These are phyloP conservation scores for Rugosomyces carneus DNA, from an alignment of 1,284 basidiomycete species.

Conservation along the genomic window DNA sequence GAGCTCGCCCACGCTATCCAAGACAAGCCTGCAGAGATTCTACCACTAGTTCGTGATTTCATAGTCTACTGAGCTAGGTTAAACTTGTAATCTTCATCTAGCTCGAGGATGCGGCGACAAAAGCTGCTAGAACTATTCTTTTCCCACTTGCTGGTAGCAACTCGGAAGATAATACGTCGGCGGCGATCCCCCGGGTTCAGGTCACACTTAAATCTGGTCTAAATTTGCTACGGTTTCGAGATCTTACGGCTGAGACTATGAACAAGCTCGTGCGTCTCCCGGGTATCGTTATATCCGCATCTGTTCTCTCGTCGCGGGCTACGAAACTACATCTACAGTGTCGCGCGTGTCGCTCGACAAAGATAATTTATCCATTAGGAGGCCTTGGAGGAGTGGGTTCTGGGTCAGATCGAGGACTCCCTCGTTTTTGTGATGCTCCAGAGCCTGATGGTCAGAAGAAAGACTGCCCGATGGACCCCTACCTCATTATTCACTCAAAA, in stretches of 20 bases:
- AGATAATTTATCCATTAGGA: conserved; percentile 73
- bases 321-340: conserved; percentile 92
- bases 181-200: conserved; percentile 81
- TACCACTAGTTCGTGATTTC: conserved; percentile 66
- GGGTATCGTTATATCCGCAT: conserved; percentile 97
- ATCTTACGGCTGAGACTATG: conserved; percentile 89
- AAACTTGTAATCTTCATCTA: conserved; percentile 32
- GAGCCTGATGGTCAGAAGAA: conserved; percentile 76
- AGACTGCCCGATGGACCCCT: conserved; percentile 94
- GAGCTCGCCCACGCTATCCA: conserved; percentile 90
- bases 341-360: conserved; percentile 83
- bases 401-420: conserved; percentile 76
- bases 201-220: conserved; percentile 84
- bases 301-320: conserved; percentile 88
- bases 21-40: conserved; percentile 82
- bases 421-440: conserved; percentile 78
- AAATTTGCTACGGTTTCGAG: conserved; percentile 92
- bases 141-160: conserved; percentile 56
- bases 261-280: conserved; percentile 95
- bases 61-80: background rate
- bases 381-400: conserved; percentile 85
- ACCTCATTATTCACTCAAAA: conserved; percentile 92
- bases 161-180: conserved; percentile 46
- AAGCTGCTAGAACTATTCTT: conserved; percentile 74
- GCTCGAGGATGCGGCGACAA: conserved; percentile 88